A percentile compares a stretch with the other conserved stretches of the same genome.
Conservation (phyloP, 352 stramenopile species). For the Pythium aristosporum region DNA sequence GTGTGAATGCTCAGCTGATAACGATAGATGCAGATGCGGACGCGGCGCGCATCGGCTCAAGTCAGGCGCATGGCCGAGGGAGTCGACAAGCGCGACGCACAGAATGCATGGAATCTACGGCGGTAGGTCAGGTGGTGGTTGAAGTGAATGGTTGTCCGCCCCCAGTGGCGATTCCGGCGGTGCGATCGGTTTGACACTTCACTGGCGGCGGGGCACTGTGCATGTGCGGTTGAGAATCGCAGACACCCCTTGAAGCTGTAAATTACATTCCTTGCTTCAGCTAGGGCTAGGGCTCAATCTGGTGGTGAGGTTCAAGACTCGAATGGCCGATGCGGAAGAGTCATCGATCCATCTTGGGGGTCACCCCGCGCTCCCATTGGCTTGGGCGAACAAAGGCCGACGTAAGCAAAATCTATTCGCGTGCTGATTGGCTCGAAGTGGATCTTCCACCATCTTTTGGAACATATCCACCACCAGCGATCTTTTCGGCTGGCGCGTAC, state of each 20-base stretch:
- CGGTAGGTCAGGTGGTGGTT: no score
- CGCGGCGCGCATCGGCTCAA: no score
- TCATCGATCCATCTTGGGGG: constrained; percentile 26
- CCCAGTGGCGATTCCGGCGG: constrained; percentile 18
- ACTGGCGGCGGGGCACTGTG: neutral
- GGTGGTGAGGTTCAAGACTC: constrained; percentile 30
- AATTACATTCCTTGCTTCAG: constrained; percentile 25
- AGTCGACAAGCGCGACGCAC: no score
- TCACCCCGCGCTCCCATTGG: constrained; percentile 22
- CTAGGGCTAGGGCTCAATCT: constrained; percentile 33
- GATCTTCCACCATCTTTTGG: constrained; percentile 16
- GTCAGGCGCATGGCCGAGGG: no score
- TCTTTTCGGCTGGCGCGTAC: constrained; percentile 8
- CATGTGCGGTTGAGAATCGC: constrained; percentile 18
- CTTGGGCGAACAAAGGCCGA: constrained; percentile 10
- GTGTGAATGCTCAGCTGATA: no score
- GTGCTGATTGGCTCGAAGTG: constrained; percentile 21
- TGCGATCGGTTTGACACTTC: constrained; percentile 25
- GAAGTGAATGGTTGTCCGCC: neutral
- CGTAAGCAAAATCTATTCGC: constrained; percentile 32
- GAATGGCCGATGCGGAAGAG: constrained; percentile 27
- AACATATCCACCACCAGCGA: neutral
- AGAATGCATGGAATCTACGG: neutral
- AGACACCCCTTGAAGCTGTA: constrained; percentile 12
- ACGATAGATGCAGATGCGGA: no score